Evolutionary conservation across 306 rosid genomes (phyloP).

Genomic region (Urtica urens): DNA sequence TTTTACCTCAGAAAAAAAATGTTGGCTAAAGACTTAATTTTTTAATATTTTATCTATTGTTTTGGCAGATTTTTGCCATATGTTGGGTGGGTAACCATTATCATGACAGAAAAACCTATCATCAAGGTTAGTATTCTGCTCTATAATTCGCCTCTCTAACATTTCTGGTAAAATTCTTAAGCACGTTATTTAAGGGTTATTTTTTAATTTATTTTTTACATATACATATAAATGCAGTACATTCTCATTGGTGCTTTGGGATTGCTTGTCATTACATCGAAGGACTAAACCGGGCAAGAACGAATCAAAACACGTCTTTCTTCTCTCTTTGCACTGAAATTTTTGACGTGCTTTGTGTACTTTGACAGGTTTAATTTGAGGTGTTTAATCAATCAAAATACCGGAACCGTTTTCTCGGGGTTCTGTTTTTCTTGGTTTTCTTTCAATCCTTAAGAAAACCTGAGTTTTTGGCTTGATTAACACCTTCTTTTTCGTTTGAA

Average conservation of each 20-base stretch:
- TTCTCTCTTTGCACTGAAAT: not conserved
- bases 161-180: not conserved
- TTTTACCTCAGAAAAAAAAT: too few species aligned
- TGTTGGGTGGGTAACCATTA: slow-evolving; percentile 92
- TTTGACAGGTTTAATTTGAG: not conserved
- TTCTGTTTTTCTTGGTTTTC: too few species aligned
- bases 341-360: not conserved
- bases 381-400: not conserved
- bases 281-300: slow-evolving; percentile 37
- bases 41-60: too few species aligned
- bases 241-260: slow-evolving; percentile 66
- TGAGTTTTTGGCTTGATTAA: too few species aligned
- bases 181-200: not conserved
- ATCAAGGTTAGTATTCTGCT: slow-evolving; percentile 68
- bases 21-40: not conserved
- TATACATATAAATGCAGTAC: too few species aligned
- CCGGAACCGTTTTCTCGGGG: too few species aligned
- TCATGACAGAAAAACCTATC: slow-evolving; percentile 91
- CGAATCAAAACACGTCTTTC: not conserved
- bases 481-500: too few species aligned
- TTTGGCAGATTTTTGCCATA: slow-evolving; percentile 89
- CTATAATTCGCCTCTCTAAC: not conserved
- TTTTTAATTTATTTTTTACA: slow-evolving; percentile 2
- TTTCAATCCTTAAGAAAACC: too few species aligned
- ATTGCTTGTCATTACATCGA: slow-evolving; percentile 64